A percentile compares a stretch with the other conserved stretches of the same genome.
Conservation (phyloP, 805 yeast genomes). For the Schwanniomyces yamadae region DNA sequence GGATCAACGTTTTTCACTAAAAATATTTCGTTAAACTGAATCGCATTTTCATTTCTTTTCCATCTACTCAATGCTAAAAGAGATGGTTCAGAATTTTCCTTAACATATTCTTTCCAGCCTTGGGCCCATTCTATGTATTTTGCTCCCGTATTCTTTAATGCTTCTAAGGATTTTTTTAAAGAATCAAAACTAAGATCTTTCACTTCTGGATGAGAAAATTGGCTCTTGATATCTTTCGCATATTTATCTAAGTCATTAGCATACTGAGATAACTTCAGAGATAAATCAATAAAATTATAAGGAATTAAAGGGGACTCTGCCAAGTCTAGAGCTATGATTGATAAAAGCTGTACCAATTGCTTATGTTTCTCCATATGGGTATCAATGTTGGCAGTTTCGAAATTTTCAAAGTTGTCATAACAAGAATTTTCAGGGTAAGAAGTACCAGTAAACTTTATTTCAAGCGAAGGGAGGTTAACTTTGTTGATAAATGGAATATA, state of each 20-base stretch:
- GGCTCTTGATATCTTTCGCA: slow-evolving; percentile 22
- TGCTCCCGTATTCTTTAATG: slow-evolving; percentile 35
- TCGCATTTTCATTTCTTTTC: slow-evolving; percentile 75
- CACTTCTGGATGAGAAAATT: slow-evolving; percentile 8
- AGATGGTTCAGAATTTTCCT: slow-evolving; percentile 59
- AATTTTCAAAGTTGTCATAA: slow-evolving; percentile 61
- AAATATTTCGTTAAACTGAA: slow-evolving; percentile 54
- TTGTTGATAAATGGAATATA: slow-evolving; percentile 64
- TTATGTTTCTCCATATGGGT: slow-evolving; percentile 54
- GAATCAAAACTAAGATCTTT: slow-evolving; percentile 23
- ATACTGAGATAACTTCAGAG: slow-evolving; percentile 42
- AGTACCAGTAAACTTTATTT: slow-evolving; percentile 47
- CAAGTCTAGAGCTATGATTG: slow-evolving; percentile 54
- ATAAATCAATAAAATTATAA: slow-evolving; percentile 51
- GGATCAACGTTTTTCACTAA: slow-evolving; percentile 44
- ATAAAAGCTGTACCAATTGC: slow-evolving; percentile 54
- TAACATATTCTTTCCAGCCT: slow-evolving; percentile 58
- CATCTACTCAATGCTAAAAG: slow-evolving; percentile 68
- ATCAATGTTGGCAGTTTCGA: slow-evolving; percentile 49
- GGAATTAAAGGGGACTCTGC: slow-evolving; percentile 79
- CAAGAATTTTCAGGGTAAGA: slow-evolving; percentile 56
- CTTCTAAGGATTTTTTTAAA: slow-evolving; percentile 24
- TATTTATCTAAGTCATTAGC: slow-evolving; percentile 47
- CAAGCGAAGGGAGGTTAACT: slow-evolving; percentile 70
- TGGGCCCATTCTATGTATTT: slow-evolving; percentile 52